Base-by-base conservation (phyloP, 768 basidiomycete genomes). In the Favolaschia claudopus region DNA sequence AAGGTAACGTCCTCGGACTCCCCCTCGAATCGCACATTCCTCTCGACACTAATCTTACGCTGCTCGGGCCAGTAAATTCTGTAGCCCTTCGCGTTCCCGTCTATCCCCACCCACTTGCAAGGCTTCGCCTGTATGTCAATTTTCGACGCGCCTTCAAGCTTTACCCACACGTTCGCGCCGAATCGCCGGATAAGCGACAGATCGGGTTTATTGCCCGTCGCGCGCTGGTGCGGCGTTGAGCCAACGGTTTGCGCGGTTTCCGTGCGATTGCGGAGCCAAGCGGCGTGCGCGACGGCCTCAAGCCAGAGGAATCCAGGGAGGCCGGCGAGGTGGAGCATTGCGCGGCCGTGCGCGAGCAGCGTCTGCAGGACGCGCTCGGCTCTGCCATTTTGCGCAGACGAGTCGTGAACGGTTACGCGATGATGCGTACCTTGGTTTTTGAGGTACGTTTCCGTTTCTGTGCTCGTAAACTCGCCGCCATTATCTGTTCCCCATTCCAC, bases 331-430 rank as follows among this genome's bases (percentile, higher is more conserved):
- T 52, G 43, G 8, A 67, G 57, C 58, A 74, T 55, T 0, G 70
- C 67, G 0, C 60, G 47, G 5, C 51, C 63, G 5, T 64, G 38
- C n/a, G 70, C 67, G 5, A 64, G 8, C 2, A 70, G 24, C 2
- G 63, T 68, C 5, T 66, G 49, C 20, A 68, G 74, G 12, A 67
- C 47, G 7, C 68, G 60, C 52, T 76, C 73, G 1, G 73, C 71
- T 5, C 72, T 34, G 10, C 74, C 70, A 34, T 74, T 74, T 48
- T 72, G 67, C 19, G 70, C 49, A 0, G 67, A 69, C 1, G 51
- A 66, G 28, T 66, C 27, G 1, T 58, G 66, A 1, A 58, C 55
- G 34, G 69, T 70, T 19, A 52, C 36, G 5, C 34, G 27, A 0
- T 42, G 62, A 3, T 28, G 40, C 1, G 47, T 67, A 1, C 66